Base-by-base conservation (phyloP, 208 protist species). In the Endotrypanum monterogeii region DNA sequence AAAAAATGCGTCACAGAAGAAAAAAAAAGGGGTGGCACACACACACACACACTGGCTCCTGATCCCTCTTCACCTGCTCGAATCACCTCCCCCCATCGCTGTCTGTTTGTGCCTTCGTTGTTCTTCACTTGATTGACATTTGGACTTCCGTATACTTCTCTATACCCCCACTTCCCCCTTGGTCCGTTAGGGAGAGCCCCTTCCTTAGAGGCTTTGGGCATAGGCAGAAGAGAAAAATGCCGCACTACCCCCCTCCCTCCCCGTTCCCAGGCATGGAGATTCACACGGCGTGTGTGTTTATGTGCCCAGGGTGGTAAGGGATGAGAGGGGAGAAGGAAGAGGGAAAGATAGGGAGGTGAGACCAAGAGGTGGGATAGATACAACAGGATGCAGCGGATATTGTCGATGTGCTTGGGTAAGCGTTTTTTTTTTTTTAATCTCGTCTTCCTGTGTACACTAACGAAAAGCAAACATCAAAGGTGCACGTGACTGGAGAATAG, bases 11-110 rank as follows among this genome's bases (percentile, higher is more conserved):
- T 18, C 56, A 32, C 55, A 58, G 55, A 58, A 65, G 23, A 41
- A 8, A 20, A 23, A 46, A 12, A 25, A 28, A 16, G 7, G 50
- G 9, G 30, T 6, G 44, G 30, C 55, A 12, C 55, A 61, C 55
- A 61, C 55, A 61, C 55, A 61, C 55, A 61, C 12, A 61, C 55
- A 60, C 25, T 23, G 25, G 55, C 55, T 16, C 55, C 55, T 61
- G 25, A 25, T 35, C 0, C 12, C 55, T 48, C 8, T 11, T 48
- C 44, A 48, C 44, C 44, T 48, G 8, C 44, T 11, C 12, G 44
- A 11, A 48, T 48, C 8, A 5, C 44, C 12, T 48, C 12, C 44
- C 12, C 12, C 5, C 44, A 48, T 48, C 44, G 5, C 44, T 48
- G 5, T 48, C 44, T 48, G 5, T 48, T 48, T 11, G 44, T 48